Conservation (phyloP, 352 stramenopile species). For the Phytophthora constricta region DNA sequence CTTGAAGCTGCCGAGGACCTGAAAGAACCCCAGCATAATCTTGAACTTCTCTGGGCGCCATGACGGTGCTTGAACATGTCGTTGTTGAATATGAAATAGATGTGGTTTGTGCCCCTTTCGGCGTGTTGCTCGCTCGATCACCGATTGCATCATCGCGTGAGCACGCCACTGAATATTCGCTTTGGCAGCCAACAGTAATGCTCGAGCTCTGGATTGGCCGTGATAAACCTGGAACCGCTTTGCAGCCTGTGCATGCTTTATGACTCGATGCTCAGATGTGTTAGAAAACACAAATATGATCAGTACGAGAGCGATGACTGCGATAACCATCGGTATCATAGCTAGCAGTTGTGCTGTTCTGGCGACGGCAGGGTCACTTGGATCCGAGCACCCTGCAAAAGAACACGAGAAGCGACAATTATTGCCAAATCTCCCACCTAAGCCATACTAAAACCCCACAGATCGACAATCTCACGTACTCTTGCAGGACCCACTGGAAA, state of each 20-base stretch:
- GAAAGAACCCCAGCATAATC: constrained; percentile 80
- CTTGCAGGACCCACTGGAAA: constrained; percentile 63
- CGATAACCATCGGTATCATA: constrained; percentile 49
- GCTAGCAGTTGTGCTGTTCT: constrained; percentile 47
- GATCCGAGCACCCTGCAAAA: constrained; percentile 44
- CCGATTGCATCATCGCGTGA: constrained; percentile 19
- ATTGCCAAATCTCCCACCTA: not conserved
- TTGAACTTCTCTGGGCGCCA: constrained; percentile 80
- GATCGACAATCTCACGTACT: constrained; percentile 34
- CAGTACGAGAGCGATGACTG: constrained; percentile 38
- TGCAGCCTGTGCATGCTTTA: constrained; percentile 58
- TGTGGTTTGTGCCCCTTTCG: not conserved
- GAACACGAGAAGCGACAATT: not conserved
- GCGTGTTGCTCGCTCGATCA: constrained; percentile 5
- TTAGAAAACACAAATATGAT: constrained; percentile 60
- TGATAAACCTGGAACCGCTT: constrained; percentile 64
- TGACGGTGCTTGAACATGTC: constrained; percentile 21
- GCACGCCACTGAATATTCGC: constrained; percentile 9
- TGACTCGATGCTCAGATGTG: constrained; percentile 50
- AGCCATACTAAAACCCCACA: not conserved
- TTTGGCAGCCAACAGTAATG: constrained; percentile 35
- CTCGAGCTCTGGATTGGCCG: constrained; percentile 14
- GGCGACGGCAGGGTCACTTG: constrained; percentile 43
- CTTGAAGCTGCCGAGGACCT: constrained; percentile 79
- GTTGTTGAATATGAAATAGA: constrained; percentile 55